Percentiles rank a stretch among this genome's conserved stretches.
Conservation (phyloP, 805 yeast species). For the Hanseniaspora taiwanica region DNA sequence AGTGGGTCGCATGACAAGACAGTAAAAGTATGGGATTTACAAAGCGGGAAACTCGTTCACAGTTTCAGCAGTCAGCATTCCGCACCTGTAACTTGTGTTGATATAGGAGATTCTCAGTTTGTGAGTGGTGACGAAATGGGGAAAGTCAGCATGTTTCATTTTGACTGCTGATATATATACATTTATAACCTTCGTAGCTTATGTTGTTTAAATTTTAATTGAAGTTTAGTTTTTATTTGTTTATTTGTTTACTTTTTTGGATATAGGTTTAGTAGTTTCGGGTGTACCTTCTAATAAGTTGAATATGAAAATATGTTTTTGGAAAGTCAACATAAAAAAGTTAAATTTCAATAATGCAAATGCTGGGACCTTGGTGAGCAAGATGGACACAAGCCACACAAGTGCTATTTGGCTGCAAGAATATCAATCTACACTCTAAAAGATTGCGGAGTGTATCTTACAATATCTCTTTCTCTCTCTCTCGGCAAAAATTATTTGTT, state of each 20-base stretch:
- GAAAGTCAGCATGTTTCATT: slow-evolving; percentile 2
- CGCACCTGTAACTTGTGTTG: slow-evolving; percentile 55
- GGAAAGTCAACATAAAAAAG: too few relatives aligned
- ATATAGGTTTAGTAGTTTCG: not conserved
- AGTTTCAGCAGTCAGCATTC: slow-evolving; percentile 62
- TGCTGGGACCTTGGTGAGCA: too few relatives aligned
- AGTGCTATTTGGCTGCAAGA: too few relatives aligned
- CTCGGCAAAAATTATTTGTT: too few relatives aligned
- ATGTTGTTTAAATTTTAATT: too few relatives aligned
- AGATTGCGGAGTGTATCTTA: too few relatives aligned
- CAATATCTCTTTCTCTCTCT: too few relatives aligned
- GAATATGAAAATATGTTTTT: not conserved
- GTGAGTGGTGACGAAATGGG: slow-evolving; percentile 63
- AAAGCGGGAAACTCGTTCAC: slow-evolving; percentile 86
- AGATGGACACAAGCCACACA: too few relatives aligned
- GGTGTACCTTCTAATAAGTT: not conserved
- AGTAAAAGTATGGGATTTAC: slow-evolving; percentile 93
- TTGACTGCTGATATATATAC: not conserved
- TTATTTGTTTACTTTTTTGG: not conserved
- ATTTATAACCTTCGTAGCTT: not conserved
- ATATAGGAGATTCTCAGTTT: slow-evolving; percentile 75
- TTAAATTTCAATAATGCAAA: too few relatives aligned
- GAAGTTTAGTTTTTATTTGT: not conserved
- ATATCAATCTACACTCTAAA: too few relatives aligned
- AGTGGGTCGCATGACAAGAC: slow-evolving; percentile 89